Conservation (phyloP, 371 early-diverging fungal species). For the Sporodiniella umbellata region DNA sequence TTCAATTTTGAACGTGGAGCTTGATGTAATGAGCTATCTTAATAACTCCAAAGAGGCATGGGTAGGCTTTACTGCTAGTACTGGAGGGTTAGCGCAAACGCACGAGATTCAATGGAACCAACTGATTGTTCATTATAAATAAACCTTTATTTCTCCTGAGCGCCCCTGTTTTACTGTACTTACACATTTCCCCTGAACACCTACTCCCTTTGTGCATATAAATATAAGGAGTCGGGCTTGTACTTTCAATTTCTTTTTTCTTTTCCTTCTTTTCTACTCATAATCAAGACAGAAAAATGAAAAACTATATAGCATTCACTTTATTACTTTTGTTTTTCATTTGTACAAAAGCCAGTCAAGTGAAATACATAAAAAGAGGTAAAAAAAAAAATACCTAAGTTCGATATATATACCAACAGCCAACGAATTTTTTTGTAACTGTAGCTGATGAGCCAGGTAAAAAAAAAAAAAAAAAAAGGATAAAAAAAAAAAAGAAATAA, state of each 20-base stretch:
- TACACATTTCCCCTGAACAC: too few relatives aligned
- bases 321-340: neutral
- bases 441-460: constrained; percentile 26
- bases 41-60: constrained; percentile 12
- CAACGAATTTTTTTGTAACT: neutral
- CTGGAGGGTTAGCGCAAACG: constrained; percentile 48
- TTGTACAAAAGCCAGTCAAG: constrained; percentile 2
- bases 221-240: neutral
- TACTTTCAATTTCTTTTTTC: neutral
- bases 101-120: constrained; percentile 34
- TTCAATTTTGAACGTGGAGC: constrained; percentile 17
- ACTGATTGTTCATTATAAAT: neutral
- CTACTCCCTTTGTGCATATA: too few relatives aligned
- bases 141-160: neutral
- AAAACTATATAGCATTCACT: neutral
- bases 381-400: neutral
- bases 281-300: neutral
- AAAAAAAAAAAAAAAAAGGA: neutral
- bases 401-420: neutral
- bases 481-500: neutral
- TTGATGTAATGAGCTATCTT: constrained; percentile 12
- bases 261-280: neutral
- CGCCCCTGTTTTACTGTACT: neutral
- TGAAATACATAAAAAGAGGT: constrained; percentile 6
- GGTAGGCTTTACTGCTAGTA: constrained; percentile 56